phyloP scores from a whole-genome alignment of 2,329 filamentous ascomycete genomes.

The Akanthomyces lecanii region DNA sequence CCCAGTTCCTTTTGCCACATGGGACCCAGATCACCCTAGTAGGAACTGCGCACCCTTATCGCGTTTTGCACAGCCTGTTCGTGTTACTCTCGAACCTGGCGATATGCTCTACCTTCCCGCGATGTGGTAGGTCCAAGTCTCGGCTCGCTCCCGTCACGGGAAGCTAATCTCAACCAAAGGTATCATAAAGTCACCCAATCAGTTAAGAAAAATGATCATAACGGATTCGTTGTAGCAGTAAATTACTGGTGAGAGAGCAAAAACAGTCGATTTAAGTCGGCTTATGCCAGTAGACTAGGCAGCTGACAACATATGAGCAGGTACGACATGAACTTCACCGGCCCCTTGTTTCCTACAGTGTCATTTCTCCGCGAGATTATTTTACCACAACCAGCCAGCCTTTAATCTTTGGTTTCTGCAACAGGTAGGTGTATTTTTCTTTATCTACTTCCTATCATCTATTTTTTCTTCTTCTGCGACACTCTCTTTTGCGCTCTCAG shows the following conservation, averaged over 20 bases:
- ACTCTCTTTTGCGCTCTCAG: constrained; percentile 77
- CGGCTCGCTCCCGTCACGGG: not conserved
- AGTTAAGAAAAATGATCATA: constrained; percentile 56
- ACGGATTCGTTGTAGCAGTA: constrained; percentile 71
- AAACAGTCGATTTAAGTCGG: not conserved
- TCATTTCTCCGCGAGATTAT: constrained; percentile 47
- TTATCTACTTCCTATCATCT: constrained; percentile 10
- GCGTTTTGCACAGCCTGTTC: constrained; percentile 52
- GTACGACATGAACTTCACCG: constrained; percentile 77
- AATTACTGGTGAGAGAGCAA: constrained; percentile 67
- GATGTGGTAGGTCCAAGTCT: constrained; percentile 58
- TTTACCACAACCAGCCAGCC: constrained; percentile 24
- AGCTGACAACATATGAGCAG: constrained; percentile 33
- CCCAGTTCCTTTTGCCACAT: constrained; percentile 63
- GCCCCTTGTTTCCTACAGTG: constrained; percentile 60
- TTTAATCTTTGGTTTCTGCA: constrained; percentile 12
- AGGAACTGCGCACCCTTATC: constrained; percentile 55
- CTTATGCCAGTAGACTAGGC: not conserved
- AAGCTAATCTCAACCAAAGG: constrained; percentile 33
- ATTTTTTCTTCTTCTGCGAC: constrained; percentile 63
- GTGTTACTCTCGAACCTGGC: constrained; percentile 65
- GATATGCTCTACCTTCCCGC: constrained; percentile 81
- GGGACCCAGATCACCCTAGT: constrained; percentile 64
- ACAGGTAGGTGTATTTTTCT: constrained; percentile 18
- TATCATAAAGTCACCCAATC: constrained; percentile 79